phyloP scores from a whole-genome alignment of 805 yeast species.

The Yarrowia keelungensis region DNA sequence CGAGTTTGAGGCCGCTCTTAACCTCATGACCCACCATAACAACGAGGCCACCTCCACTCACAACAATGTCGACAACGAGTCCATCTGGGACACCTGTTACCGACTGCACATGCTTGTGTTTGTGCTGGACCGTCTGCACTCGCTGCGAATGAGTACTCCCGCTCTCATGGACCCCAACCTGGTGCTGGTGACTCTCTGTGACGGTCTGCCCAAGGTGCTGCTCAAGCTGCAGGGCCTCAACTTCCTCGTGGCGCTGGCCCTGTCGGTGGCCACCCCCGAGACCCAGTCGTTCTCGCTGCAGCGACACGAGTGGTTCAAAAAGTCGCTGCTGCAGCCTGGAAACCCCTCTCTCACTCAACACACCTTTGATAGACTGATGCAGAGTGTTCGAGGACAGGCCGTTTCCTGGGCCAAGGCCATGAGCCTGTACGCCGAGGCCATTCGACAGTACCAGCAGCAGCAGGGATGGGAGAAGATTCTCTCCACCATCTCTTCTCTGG shows the following conservation, averaged over 20 bases:
- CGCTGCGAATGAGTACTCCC: constrained; percentile 37
- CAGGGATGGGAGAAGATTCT: constrained; percentile 39
- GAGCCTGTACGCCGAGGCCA: constrained; percentile 37
- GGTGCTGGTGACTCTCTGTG: constrained; percentile 31
- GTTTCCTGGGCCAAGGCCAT: constrained; percentile 38
- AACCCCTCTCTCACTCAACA: constrained; percentile 37
- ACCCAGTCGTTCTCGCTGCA: constrained; percentile 25
- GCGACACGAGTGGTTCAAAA: constrained; percentile 34
- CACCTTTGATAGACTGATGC: constrained; percentile 33
- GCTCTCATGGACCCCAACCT: constrained; percentile 37
- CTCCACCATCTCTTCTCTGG: constrained; percentile 34
- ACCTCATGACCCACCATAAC: constrained; percentile 28
- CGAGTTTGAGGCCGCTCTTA: constrained; percentile 29
- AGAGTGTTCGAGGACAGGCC: constrained; percentile 30
- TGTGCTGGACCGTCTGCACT: constrained; percentile 41
- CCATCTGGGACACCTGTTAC: constrained; percentile 42
- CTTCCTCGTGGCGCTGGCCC: constrained; percentile 27
- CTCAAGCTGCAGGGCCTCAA: constrained; percentile 31
- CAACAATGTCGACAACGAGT: constrained; percentile 24
- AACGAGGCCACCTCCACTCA: constrained; percentile 17
- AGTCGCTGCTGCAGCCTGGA: constrained; percentile 25
- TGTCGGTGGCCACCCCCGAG: constrained; percentile 37
- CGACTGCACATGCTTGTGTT: constrained; percentile 43
- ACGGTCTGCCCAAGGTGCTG: constrained; percentile 22
- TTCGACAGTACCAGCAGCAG: constrained; percentile 39